Conservation (phyloP, 495 filamentous ascomycete genomes). For the Penicillium silybi region DNA sequence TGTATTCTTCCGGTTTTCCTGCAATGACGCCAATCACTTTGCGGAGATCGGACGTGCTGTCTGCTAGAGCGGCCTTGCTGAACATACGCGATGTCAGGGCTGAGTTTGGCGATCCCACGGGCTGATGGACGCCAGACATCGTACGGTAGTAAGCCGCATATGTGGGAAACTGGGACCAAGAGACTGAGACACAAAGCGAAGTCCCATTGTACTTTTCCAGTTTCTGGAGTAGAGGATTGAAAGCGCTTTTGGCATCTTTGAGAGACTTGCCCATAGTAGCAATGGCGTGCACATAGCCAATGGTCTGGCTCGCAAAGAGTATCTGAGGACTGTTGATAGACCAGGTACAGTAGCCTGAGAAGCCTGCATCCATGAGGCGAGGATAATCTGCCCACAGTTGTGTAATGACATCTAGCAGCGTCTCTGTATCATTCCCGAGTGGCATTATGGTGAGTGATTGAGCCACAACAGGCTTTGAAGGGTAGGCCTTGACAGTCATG, state of each 20-base stretch:
- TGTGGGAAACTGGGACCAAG: slow-evolving; percentile 28
- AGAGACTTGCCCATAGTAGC: slow-evolving; percentile 25
- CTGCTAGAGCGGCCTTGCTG: slow-evolving; percentile 26
- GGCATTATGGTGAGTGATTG: slow-evolving; percentile 16
- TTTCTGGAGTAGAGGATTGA: slow-evolving; percentile 18
- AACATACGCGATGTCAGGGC: slow-evolving; percentile 38
- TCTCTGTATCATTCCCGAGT: slow-evolving; percentile 5
- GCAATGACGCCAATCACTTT: slow-evolving; percentile 28
- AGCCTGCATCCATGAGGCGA: slow-evolving; percentile 18
- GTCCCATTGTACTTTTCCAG: slow-evolving; percentile 24
- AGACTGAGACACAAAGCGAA: slow-evolving; percentile 22
- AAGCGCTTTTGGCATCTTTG: slow-evolving; percentile 15
- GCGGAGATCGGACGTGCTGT: slow-evolving; percentile 14
- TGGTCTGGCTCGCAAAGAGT: slow-evolving; percentile 21
- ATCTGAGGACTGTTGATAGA: slow-evolving; percentile 20
- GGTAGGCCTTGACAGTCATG: slow-evolving; percentile 40
- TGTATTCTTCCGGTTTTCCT: slow-evolving; percentile 21
- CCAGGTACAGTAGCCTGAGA: slow-evolving; percentile 39
- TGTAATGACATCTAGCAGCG: slow-evolving; percentile 12
- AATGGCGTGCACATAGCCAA: slow-evolving; percentile 32
- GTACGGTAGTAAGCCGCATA: slow-evolving; percentile 32
- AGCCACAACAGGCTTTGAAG: slow-evolving; percentile 16
- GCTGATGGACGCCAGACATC: slow-evolving; percentile 24
- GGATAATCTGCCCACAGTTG: slow-evolving; percentile 14
- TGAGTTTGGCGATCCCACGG: slow-evolving; percentile 16